Conservation (phyloP, 306 rosid genomes). For the Cajanus cajan region DNA sequence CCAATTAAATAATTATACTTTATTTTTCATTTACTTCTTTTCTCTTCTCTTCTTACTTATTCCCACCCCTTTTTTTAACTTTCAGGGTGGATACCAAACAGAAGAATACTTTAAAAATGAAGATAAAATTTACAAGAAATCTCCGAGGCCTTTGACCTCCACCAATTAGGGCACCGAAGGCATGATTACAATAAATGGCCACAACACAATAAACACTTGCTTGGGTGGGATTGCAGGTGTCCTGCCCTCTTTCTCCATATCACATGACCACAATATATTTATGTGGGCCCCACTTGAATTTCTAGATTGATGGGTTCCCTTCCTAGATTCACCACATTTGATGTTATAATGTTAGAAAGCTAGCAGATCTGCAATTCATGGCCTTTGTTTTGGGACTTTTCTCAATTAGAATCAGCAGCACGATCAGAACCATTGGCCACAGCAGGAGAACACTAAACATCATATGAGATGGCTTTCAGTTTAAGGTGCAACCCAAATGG, state of each 20-base stretch:
- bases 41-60: too few species aligned
- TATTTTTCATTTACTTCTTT: too few species aligned
- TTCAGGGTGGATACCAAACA: too few species aligned
- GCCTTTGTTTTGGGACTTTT: constrained; percentile 23
- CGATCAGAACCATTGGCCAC: neutral
- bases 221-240: constrained; percentile 34
- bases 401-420: constrained; percentile 21
- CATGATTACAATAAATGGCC: constrained; percentile 44
- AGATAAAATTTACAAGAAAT: neutral
- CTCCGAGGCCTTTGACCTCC: constrained; percentile 47
- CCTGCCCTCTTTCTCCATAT: neutral
- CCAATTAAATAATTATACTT: too few species aligned
- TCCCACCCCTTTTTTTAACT: too few species aligned
- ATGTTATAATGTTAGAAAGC: constrained; percentile 15
- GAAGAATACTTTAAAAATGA: too few species aligned
- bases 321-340: constrained; percentile 23
- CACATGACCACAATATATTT: constrained; percentile 26
- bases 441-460: constrained; percentile 16
- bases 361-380: constrained; percentile 1
- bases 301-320: constrained; percentile 29
- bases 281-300: constrained; percentile 25
- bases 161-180: constrained; percentile 45
- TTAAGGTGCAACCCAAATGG: constrained; percentile 9
- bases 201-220: constrained; percentile 19
- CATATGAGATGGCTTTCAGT: constrained; percentile 10